These are phyloP conservation scores for Apocynum venetum DNA, from an alignment of 257 asterid species.

Conservation along the genomic window DNA sequence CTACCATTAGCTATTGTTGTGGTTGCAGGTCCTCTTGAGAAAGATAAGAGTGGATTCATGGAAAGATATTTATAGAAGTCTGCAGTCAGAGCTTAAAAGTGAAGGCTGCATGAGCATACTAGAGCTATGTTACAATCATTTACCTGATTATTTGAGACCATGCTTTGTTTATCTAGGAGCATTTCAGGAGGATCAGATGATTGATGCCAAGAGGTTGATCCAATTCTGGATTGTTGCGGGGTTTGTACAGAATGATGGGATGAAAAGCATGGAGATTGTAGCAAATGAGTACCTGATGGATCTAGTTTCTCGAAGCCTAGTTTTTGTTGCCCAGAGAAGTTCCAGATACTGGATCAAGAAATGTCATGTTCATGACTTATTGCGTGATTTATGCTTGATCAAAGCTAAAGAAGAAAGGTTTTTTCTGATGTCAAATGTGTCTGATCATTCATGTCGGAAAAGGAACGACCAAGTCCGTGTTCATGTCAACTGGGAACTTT, in stretches of 20 bases:
- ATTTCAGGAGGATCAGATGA: too few species aligned
- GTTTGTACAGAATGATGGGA: too few species aligned
- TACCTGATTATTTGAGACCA: too few species aligned
- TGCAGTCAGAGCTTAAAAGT: neutral
- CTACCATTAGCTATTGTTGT: neutral
- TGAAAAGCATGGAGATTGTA: too few species aligned
- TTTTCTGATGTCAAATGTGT: neutral
- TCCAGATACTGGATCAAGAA: too few species aligned
- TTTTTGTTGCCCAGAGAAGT: too few species aligned
- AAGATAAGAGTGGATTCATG: neutral
- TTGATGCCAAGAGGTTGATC: too few species aligned
- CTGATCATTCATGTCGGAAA: neutral
- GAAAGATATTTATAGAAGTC: neutral
- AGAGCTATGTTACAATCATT: neutral
- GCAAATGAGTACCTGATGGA: too few species aligned
- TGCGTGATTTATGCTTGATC: neutral
- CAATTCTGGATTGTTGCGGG: too few species aligned
- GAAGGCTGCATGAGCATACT: slow-evolving; percentile 7
- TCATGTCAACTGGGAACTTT: neutral
- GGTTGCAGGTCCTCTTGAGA: neutral
- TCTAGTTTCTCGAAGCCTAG: too few species aligned
- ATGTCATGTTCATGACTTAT: too few species aligned
- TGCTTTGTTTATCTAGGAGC: too few species aligned
- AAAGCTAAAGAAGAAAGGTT: neutral
- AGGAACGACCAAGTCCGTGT: neutral